A percentile compares a stretch with the other conserved stretches of the same genome.
phyloP scores from a whole-genome alignment of 2,329 filamentous ascomycete genomes.

The Hymenoscyphus scutula region DNA sequence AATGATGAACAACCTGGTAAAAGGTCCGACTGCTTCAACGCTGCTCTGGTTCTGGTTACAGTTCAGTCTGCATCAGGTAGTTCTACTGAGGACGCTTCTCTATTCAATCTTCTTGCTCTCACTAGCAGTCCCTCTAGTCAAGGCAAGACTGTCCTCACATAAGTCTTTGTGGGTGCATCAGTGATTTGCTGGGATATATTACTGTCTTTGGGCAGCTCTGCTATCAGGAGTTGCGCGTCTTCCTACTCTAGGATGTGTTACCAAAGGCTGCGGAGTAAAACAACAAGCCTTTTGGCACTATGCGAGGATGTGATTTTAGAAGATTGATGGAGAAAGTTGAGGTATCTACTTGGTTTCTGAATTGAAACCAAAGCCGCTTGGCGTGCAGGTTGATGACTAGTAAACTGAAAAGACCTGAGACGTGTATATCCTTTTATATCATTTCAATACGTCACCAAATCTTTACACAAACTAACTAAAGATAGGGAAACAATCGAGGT shows the following conservation, averaged over 20 bases:
- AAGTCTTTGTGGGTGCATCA: conserved; percentile 29
- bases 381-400: conserved; percentile 41
- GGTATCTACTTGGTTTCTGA: conserved; percentile 15
- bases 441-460: background rate
- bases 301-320: conserved; percentile 11
- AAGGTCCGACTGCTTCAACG: conserved; percentile 56
- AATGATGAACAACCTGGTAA: conserved; percentile 62
- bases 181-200: conserved; percentile 34
- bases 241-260: conserved; percentile 45
- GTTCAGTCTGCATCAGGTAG: conserved; percentile 12
- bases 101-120: conserved; percentile 14
- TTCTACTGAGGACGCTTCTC: conserved; percentile 29
- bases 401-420: conserved; percentile 80
- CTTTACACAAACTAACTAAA: background rate
- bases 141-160: conserved; percentile 34
- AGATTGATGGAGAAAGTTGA: conserved; percentile 20
- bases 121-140: conserved; percentile 30
- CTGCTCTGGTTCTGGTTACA: conserved; percentile 46
- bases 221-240: conserved; percentile 53
- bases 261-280: conserved; percentile 62
- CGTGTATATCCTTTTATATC: conserved; percentile 22
- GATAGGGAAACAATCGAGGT: conserved; percentile 12
- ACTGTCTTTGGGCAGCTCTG: conserved; percentile 38
- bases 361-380: conserved; percentile 34
- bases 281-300: conserved; percentile 2